A percentile compares a stretch with the other conserved stretches of the same genome.
Conservation (phyloP, 1,284 basidiomycete genomes). For the Rhodofomes roseus region DNA sequence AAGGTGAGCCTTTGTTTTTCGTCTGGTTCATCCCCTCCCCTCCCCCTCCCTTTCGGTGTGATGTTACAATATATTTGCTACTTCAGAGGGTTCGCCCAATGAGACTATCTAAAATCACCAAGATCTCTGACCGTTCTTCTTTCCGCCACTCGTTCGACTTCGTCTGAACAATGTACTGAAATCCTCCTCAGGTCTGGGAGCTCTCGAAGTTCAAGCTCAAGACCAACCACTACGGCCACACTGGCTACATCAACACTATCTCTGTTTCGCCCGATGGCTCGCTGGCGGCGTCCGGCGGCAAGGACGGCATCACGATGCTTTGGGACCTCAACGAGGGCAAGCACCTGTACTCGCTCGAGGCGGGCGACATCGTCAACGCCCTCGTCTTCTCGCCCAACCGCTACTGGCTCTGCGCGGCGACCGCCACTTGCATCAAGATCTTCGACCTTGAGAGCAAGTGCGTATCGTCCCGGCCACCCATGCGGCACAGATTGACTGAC, state of each 20-base stretch:
- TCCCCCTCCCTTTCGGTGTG: slow-evolving; percentile 29
- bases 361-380: slow-evolving; percentile 97
- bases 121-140: slow-evolving; percentile 58
- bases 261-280: slow-evolving; percentile 99
- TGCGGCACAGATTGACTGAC: slow-evolving; percentile 4
- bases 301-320: slow-evolving; percentile 99
- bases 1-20: slow-evolving; percentile 73
- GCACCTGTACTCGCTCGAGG: slow-evolving; percentile 99
- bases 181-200: slow-evolving; percentile 87
- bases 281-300: slow-evolving; percentile 97
- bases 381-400: slow-evolving; percentile 99
- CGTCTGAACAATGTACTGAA: slow-evolving; percentile 13
- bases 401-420: slow-evolving; percentile 99
- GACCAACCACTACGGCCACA: slow-evolving; percentile 99
- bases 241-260: slow-evolving; percentile 98
- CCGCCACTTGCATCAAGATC: slow-evolving; percentile 97
- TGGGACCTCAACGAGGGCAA: slow-evolving; percentile 99
- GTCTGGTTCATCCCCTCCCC: slow-evolving; percentile 10
- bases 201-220: slow-evolving; percentile 99
- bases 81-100: slow-evolving; percentile 72
- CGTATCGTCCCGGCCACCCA: slow-evolving; percentile 30
- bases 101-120: slow-evolving; percentile 72
- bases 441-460: slow-evolving; percentile 98
- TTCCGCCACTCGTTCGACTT: background rate
- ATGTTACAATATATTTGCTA: slow-evolving; percentile 74